Base-by-base conservation (phyloP, 2,329 filamentous ascomycete genomes). In the Aspergillus quadricinctus region DNA sequence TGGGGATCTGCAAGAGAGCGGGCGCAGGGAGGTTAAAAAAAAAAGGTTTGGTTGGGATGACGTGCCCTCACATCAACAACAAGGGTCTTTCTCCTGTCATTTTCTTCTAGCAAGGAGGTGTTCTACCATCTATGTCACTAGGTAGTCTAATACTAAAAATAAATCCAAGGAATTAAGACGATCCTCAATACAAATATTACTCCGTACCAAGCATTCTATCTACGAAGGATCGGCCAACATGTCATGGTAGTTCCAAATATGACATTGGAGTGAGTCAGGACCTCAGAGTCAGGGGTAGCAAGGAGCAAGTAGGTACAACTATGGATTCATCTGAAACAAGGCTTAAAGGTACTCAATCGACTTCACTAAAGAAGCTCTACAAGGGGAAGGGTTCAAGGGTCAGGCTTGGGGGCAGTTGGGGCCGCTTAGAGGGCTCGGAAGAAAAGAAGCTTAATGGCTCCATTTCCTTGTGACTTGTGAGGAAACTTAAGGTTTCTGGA, bases 1-100 rank as follows among this genome's bases (percentile, higher is more conserved):
- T 54, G 48, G 57, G 29, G 54, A 56, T 58, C 57, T 56, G 57
- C 57, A 58, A 49, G 41, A 35, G 45, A 53, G 53, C 46, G 50
- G 51, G 46, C 52, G 46, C 48, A 56, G 54, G 52, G 50, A 49
- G 46, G 27, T 35, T n/a, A n/a, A 45, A 52, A 55, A 56, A 56
- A 31, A 56, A 50, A 56, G 50, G 50, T 28, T 43, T 53, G 50
- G 46, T 50, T 46, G 52, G 31, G 43, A 57, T 57, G 52, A 57
- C 52, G 52, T 57, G 55, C 51, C 37, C 51, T 48, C 40, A 28
- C 37, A 6, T 27, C 48, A 55, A 51, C 37, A 55, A 31, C 19
- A 46, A 37, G 40, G 40, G 19, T 43, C n/a, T 43, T 4, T 21
- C 40, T 19, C n/a, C n/a, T 43, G 14, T 7, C 5, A 37, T 37